Conservation (phyloP, 2,329 filamentous ascomycete species). For the Diplodia intermedia region DNA sequence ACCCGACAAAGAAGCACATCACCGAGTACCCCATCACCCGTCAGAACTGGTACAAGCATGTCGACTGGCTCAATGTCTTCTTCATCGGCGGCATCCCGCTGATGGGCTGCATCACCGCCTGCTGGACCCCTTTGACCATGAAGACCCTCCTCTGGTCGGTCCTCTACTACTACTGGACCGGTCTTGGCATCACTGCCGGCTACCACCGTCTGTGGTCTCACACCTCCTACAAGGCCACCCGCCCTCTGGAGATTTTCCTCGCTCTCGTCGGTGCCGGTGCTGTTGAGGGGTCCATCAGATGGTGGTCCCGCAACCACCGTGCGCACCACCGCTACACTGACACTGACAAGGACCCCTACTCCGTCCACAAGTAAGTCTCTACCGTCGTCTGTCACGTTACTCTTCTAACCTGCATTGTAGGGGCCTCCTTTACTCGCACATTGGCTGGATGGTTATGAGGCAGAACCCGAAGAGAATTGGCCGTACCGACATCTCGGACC, state of each 20-base stretch:
- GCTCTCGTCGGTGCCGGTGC: constrained; percentile 57
- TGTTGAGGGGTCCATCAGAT: constrained; percentile 59
- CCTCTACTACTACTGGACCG: constrained; percentile 83
- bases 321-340: constrained; percentile 62
- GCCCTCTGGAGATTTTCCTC: constrained; percentile 57
- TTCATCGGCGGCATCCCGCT: constrained; percentile 82
- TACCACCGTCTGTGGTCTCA: constrained; percentile 80
- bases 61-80: constrained; percentile 90
- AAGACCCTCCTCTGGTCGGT: constrained; percentile 79
- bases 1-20: constrained; percentile 78
- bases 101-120: constrained; percentile 74
- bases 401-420: background rate
- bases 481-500: constrained; percentile 59
- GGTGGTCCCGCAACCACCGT: constrained; percentile 59
- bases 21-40: constrained; percentile 81
- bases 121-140: constrained; percentile 77
- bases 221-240: constrained; percentile 55
- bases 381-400: constrained; percentile 4
- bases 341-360: constrained; percentile 61
- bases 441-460: constrained; percentile 63
- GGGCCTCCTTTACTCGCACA: constrained; percentile 58
- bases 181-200: constrained; percentile 65
- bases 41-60: constrained; percentile 87
- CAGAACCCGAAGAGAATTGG: constrained; percentile 61
- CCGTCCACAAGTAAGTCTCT: constrained; percentile 52